These are phyloP conservation scores for Aspergillus ostianus DNA, from an alignment of 495 filamentous ascomycete species.

Conservation along the genomic window DNA sequence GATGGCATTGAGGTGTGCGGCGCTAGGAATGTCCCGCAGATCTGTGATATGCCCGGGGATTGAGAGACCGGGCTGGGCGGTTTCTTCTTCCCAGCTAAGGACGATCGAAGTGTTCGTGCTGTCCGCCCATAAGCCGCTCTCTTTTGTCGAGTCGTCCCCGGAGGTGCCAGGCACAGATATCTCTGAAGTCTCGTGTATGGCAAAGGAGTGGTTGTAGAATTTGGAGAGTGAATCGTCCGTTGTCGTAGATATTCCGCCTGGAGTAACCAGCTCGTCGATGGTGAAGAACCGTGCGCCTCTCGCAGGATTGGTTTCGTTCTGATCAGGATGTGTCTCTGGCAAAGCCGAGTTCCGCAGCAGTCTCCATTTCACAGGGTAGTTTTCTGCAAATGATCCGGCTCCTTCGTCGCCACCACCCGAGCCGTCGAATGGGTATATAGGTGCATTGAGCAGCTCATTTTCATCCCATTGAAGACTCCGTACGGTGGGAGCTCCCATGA, in stretches of 20 bases:
- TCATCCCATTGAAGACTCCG: slow-evolving; percentile 55
- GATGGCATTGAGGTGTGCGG: slow-evolving; percentile 66
- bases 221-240: slow-evolving; percentile 50
- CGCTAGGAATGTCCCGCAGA: slow-evolving; percentile 68
- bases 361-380: slow-evolving; percentile 41
- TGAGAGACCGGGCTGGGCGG: slow-evolving; percentile 12
- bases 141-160: slow-evolving; percentile 24
- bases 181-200: slow-evolving; percentile 53
- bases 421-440: slow-evolving; percentile 48
- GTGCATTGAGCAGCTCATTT: slow-evolving; percentile 44
- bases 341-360: slow-evolving; percentile 25
- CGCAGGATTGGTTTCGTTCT: slow-evolving; percentile 7
- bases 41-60: slow-evolving; percentile 50
- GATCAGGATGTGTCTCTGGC: slow-evolving; percentile 15
- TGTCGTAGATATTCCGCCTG: slow-evolving; percentile 18
- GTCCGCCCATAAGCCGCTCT: slow-evolving; percentile 26
- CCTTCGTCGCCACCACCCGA: slow-evolving; percentile 12
- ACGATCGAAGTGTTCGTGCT: slow-evolving; percentile 24
- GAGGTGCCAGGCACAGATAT: slow-evolving; percentile 22
- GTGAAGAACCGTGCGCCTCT: slow-evolving; percentile 51
- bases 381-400: slow-evolving; percentile 8
- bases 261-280: slow-evolving; percentile 35
- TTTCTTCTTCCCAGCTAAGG: slow-evolving; percentile 17
- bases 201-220: slow-evolving; percentile 74
- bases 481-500: slow-evolving; percentile 61